Percentiles rank a stretch among this genome's conserved stretches.
These are phyloP conservation scores for Hygrocybe coccinea DNA, from an alignment of 768 basidiomycete genomes.

Conservation along the genomic window DNA sequence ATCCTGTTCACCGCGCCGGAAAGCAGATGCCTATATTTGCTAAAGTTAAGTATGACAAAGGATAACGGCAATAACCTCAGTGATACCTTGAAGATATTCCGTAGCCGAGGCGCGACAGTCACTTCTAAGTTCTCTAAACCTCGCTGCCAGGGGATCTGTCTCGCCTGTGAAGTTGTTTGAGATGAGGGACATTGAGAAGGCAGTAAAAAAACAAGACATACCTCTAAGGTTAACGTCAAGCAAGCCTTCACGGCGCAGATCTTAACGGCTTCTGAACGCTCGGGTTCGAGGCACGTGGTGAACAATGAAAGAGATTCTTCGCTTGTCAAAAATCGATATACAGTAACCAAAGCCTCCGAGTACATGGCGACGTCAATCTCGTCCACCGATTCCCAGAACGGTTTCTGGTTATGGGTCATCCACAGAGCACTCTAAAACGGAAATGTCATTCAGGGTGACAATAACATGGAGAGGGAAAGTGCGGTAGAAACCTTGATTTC, in stretches of 20 bases:
- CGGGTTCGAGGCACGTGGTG: constrained; percentile 61
- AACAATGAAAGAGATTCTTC: constrained; percentile 62
- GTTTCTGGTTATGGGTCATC: constrained; percentile 40
- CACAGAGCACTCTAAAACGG: constrained; percentile 28
- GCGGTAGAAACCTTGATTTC: constrained; percentile 62
- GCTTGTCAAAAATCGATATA: constrained; percentile 65
- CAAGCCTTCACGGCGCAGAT: constrained; percentile 71
- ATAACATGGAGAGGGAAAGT: not conserved
- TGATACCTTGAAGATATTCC: constrained; percentile 52
- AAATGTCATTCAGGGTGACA: not conserved
- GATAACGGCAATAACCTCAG: not conserved
- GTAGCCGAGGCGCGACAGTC: constrained; percentile 44
- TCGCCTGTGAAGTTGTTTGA: constrained; percentile 35
- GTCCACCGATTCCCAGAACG: constrained; percentile 69
- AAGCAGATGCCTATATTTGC: constrained; percentile 40
- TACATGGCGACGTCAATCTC: constrained; percentile 74
- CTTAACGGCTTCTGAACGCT: constrained; percentile 78
- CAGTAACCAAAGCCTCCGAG: constrained; percentile 65
- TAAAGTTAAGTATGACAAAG: not conserved
- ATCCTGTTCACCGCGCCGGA: constrained; percentile 60
- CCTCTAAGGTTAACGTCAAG: constrained; percentile 64
- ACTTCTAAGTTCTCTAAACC: constrained; percentile 45
- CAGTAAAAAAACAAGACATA: constrained; percentile 24
- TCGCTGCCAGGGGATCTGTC: constrained; percentile 53
- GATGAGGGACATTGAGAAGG: not conserved